Evolutionary conservation across 306 rosid species (phyloP), one percentile per base, ranked within the genome.

Genomic region (Cicer judaicum): DNA sequence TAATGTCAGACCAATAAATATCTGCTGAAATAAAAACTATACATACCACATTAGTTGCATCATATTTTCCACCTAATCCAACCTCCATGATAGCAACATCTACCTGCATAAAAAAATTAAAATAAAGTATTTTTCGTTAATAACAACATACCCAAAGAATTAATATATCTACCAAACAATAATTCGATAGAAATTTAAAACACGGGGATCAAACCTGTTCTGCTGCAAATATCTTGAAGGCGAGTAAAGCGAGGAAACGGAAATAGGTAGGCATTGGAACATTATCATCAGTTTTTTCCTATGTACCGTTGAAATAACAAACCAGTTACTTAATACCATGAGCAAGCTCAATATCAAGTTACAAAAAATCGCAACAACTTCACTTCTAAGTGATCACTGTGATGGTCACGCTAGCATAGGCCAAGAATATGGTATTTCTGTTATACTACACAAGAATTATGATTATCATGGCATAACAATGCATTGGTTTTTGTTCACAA

Each of bases 31-130:
- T 66, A 40, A 83, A 40, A 79, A 76, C 79, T 16, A 63, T 66
- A 38, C 80, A 53, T 90, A 93, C 97, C 93, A 88, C 90, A 84
- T 93, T 93, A 78, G 98, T 93, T 29, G 98, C 93, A 73, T 93
- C 98, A 81, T 84, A 93, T 72, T 74, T 89, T 55, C 98, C 98
- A 15, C 98, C 98, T 72, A 93, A 86, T 70, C 98, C 97, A 64
- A 93, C 98, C 83, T 93, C 98, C 89, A 93, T 68, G 68, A 93
- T 88, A 75, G 92, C 96, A 81, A 89, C 98, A 84, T 93, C 98
- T 52, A 94, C 99, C 99, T 94, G 80, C 84, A 85, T 46, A 55
- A 18, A 72, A 42, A 76, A 42, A 15, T 55, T 34, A 24, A 64
- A 39, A 6, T 12, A 18, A 64, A 18, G 80, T 82, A 91, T 24